phyloP scores from a whole-genome alignment of 2,329 filamentous ascomycete genomes.

The Aotearoamyces nothofagi region DNA sequence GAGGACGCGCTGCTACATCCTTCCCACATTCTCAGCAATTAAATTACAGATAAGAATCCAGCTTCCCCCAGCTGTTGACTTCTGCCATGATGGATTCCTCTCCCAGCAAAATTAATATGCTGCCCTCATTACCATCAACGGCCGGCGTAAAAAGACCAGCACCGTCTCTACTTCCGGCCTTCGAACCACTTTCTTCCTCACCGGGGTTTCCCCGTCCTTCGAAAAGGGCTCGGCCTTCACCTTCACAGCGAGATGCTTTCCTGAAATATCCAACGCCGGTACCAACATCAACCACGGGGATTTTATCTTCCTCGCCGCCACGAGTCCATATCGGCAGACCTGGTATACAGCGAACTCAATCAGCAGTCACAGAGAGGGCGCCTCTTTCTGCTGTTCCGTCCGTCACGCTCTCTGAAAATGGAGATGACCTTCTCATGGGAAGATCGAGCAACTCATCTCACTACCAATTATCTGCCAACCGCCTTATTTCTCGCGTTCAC shows the following conservation, averaged over 20 bases:
- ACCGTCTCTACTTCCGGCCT: slow-evolving; percentile 59
- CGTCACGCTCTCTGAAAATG: slow-evolving; percentile 65
- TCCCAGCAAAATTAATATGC: slow-evolving; percentile 18
- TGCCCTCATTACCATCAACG: slow-evolving; percentile 10
- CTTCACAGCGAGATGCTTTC: slow-evolving; percentile 19
- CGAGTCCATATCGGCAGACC: slow-evolving; percentile 31
- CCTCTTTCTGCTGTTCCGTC: slow-evolving; percentile 75
- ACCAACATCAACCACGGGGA: slow-evolving; percentile 84
- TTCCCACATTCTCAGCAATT: slow-evolving; percentile 1
- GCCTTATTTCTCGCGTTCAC: slow-evolving; percentile 84
- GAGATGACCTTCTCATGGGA: slow-evolving; percentile 74
- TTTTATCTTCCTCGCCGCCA: slow-evolving; percentile 76
- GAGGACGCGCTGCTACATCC: neutral
- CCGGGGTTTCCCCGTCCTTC: slow-evolving; percentile 52
- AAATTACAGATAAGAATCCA: slow-evolving; percentile 1
- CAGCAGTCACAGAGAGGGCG: slow-evolving; percentile 53
- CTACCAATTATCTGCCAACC: slow-evolving; percentile 84
- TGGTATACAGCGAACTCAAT: slow-evolving; percentile 42
- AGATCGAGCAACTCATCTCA: slow-evolving; percentile 92
- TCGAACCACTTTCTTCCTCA: slow-evolving; percentile 68
- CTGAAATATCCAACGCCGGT: slow-evolving; percentile 80
- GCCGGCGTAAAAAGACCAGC: slow-evolving; percentile 44
- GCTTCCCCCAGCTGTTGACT: neutral
- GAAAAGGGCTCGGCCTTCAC: slow-evolving; percentile 43
- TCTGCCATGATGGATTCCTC: slow-evolving; percentile 21